These are phyloP conservation scores for Wallacemonas sp. DNA, from an alignment of 208 protist species.

Conservation along the genomic window DNA sequence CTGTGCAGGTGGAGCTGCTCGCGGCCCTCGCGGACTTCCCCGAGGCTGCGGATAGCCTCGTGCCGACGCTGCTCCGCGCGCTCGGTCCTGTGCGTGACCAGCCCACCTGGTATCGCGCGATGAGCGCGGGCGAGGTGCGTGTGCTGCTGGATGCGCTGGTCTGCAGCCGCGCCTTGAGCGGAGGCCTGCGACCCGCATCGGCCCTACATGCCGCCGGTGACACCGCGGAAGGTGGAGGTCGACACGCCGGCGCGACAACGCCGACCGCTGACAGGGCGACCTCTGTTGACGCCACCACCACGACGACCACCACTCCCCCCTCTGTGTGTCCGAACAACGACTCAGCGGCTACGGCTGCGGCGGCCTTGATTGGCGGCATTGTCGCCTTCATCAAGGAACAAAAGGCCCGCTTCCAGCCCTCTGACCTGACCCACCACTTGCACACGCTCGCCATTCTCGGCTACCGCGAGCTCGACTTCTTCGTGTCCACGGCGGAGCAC, in stretches of 20 bases:
- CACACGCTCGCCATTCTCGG: constrained; percentile 60
- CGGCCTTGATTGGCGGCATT: constrained; percentile 55
- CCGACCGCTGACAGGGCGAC: too few relatives aligned
- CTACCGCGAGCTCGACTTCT: constrained; percentile 79
- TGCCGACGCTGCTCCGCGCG: constrained; percentile 57
- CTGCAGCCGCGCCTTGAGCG: constrained; percentile 31
- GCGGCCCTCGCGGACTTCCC: constrained; percentile 52
- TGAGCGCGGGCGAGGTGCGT: constrained; percentile 52
- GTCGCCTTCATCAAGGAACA: constrained; percentile 56
- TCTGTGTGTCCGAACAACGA: too few relatives aligned
- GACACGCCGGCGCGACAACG: too few relatives aligned
- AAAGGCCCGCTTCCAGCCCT: constrained; percentile 39
- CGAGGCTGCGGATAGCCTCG: constrained; percentile 37
- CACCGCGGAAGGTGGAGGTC: not conserved
- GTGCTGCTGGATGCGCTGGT: constrained; percentile 54
- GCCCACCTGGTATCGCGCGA: constrained; percentile 42
- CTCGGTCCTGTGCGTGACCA: constrained; percentile 31
- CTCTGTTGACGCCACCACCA: too few relatives aligned
- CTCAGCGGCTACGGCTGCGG: constrained; percentile 22
- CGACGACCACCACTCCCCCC: too few relatives aligned
- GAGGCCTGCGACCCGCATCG: not conserved
- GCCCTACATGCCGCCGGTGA: not conserved
- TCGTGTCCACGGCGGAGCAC: constrained; percentile 53
- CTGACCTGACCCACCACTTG: constrained; percentile 54
- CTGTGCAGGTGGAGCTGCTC: constrained; percentile 60